phyloP scores from a whole-genome alignment of 2,329 filamentous ascomycete species.

The Claviceps africana region DNA sequence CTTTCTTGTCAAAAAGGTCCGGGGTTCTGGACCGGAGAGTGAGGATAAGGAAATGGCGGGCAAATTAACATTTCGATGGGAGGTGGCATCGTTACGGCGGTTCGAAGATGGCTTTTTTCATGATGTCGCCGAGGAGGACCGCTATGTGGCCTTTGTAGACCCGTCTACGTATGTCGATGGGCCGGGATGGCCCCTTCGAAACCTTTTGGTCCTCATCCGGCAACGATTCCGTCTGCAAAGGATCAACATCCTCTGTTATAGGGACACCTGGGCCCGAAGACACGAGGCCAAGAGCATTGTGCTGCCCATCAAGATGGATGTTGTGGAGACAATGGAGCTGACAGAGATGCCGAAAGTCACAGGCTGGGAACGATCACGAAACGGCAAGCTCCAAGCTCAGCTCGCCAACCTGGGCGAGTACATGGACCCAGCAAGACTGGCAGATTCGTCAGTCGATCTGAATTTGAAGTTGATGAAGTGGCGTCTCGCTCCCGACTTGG shows the following conservation, averaged over 20 bases:
- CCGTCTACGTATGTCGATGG: slow-evolving; percentile 80
- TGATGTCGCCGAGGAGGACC: slow-evolving; percentile 53
- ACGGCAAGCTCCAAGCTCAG: slow-evolving; percentile 63
- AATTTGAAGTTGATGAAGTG: slow-evolving; percentile 99
- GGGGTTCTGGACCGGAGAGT: slow-evolving; percentile 27
- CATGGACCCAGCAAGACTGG: slow-evolving; percentile 77
- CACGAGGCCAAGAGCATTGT: slow-evolving; percentile 75
- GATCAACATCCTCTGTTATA: slow-evolving; percentile 78
- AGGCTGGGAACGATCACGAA: slow-evolving; percentile 80
- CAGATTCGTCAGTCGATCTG: slow-evolving; percentile 87
- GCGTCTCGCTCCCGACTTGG: slow-evolving; percentile 78
- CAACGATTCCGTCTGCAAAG: slow-evolving; percentile 65
- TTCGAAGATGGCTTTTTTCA: slow-evolving; percentile 86
- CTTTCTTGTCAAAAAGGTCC: slow-evolving; percentile 76
- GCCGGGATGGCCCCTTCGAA: slow-evolving; percentile 86
- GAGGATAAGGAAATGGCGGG: slow-evolving; percentile 32
- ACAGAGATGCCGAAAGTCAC: slow-evolving; percentile 71
- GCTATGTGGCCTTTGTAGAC: slow-evolving; percentile 78
- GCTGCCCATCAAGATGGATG: slow-evolving; percentile 48
- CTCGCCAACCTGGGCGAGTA: slow-evolving; percentile 78
- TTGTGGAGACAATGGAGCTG: slow-evolving; percentile 27
- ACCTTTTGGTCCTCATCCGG: slow-evolving; percentile 71
- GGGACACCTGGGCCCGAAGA: slow-evolving; percentile 63
- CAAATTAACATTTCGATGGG: slow-evolving; percentile 58
- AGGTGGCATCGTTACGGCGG: slow-evolving; percentile 57